These are phyloP conservation scores for Blastocystis sp. DNA, from an alignment of 352 stramenopile species.

Conservation along the genomic window DNA sequence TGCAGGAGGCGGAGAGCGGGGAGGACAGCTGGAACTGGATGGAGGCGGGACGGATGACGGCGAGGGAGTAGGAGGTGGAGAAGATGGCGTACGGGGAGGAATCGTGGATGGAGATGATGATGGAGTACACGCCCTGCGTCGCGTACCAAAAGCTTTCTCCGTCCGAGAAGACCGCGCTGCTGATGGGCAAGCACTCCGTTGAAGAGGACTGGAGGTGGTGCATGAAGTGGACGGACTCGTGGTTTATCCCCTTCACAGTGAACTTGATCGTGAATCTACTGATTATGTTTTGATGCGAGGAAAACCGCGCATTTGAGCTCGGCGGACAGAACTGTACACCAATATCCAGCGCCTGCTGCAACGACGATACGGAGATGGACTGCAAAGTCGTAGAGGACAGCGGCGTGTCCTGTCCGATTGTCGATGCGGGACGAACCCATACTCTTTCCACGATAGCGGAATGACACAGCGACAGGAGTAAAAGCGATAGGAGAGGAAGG, in stretches of 20 bases:
- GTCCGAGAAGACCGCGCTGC: slow-evolving; percentile 25
- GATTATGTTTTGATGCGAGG: not conserved
- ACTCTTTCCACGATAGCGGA: slow-evolving; percentile 1
- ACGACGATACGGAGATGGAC: not conserved
- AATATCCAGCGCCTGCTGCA: not conserved
- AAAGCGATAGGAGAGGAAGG: not conserved
- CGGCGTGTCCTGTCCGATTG: not conserved
- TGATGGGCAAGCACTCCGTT: not conserved
- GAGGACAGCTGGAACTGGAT: not conserved
- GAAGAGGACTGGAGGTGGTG: not conserved
- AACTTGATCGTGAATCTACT: not conserved
- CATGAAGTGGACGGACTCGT: not conserved
- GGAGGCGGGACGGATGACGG: not conserved
- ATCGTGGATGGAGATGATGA: slow-evolving; percentile 16
- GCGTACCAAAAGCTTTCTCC: slow-evolving; percentile 12
- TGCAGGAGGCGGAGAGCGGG: not conserved
- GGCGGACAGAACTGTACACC: slow-evolving; percentile 16
- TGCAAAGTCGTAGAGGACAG: not conserved
- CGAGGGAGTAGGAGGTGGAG: slow-evolving; percentile 22
- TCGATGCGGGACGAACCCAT: not conserved
- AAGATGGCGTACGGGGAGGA: slow-evolving; percentile 14
- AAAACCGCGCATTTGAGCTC: not conserved
- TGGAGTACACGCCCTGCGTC: slow-evolving; percentile 5
- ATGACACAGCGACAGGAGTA: not conserved
- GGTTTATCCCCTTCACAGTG: not conserved